Conservation (phyloP, 805 yeast species). For the Ogataea sp. region DNA sequence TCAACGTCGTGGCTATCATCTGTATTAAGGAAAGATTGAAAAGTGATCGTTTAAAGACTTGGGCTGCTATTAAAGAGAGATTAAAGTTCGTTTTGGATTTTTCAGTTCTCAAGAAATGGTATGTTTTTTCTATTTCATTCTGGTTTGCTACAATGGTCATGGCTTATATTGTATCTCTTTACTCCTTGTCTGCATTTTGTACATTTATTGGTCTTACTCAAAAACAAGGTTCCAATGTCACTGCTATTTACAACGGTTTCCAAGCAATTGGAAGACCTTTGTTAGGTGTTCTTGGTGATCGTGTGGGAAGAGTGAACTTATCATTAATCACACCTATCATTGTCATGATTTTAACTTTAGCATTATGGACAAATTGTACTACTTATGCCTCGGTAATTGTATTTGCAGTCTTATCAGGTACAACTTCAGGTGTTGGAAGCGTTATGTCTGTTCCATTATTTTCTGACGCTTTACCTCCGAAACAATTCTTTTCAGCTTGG, state of each 20-base stretch:
- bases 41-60: slow-evolving; percentile 6
- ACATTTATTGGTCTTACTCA: slow-evolving; percentile 37
- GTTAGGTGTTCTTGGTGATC: slow-evolving; percentile 38
- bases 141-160: slow-evolving; percentile 28
- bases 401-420: slow-evolving; percentile 35
- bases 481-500: slow-evolving; percentile 23
- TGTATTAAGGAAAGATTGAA: slow-evolving; percentile 38
- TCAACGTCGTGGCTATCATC: slow-evolving; percentile 30
- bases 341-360: slow-evolving; percentile 30
- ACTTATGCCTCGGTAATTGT: slow-evolving; percentile 23
- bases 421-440: slow-evolving; percentile 36
- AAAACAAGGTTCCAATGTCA: slow-evolving; percentile 34
- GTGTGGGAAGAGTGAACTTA: slow-evolving; percentile 37
- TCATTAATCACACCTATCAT: slow-evolving; percentile 27
- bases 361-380: slow-evolving; percentile 33
- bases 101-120: slow-evolving; percentile 9
- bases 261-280: slow-evolving; percentile 43
- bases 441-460: slow-evolving; percentile 19
- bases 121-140: slow-evolving; percentile 9
- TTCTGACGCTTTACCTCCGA: slow-evolving; percentile 20
- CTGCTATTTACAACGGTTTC: slow-evolving; percentile 37
- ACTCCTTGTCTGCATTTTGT: slow-evolving; percentile 39
- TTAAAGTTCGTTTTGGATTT: slow-evolving; percentile 6
- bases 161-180: slow-evolving; percentile 36
- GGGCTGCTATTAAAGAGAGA: slow-evolving; percentile 6